These are phyloP conservation scores for Letharia lupina DNA, from an alignment of 495 filamentous ascomycete genomes.

Conservation along the genomic window DNA sequence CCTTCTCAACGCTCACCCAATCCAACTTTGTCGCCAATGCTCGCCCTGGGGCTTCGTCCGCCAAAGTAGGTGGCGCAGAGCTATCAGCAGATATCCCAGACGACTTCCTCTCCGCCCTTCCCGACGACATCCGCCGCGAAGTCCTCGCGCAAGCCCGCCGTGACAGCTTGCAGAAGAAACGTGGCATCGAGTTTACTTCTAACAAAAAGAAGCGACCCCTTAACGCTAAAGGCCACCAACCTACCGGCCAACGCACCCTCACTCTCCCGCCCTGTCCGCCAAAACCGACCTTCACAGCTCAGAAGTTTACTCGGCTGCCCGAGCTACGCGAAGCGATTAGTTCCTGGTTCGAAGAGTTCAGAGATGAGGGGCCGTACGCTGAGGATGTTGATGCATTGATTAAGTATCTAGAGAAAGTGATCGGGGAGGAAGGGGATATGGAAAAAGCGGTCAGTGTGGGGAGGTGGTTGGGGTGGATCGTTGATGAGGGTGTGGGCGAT, in stretches of 20 bases:
- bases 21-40: constrained; percentile 51
- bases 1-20: constrained; percentile 47
- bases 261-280: constrained; percentile 43
- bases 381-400: constrained; percentile 68
- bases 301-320: constrained; percentile 43
- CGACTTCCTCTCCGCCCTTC: constrained; percentile 71
- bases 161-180: constrained; percentile 41
- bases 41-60: neutral
- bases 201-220: constrained; percentile 16
- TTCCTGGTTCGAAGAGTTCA: constrained; percentile 60
- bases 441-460: constrained; percentile 61
- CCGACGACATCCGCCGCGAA: constrained; percentile 70
- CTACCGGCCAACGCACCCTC: constrained; percentile 34
- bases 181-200: constrained; percentile 30
- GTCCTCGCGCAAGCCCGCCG: constrained; percentile 64
- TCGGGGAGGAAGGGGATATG: constrained; percentile 65
- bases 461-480: constrained; percentile 63
- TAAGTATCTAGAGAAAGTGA: constrained; percentile 59
- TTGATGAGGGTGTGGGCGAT: constrained; percentile 43
- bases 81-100: constrained; percentile 46
- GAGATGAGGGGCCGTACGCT: constrained; percentile 58
- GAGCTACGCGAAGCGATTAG: constrained; percentile 55
- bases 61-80: neutral
- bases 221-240: constrained; percentile 18
- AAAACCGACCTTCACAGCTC: constrained; percentile 58